These are phyloP conservation scores for Alternaria postmessia DNA, from an alignment of 2,329 filamentous ascomycete species.

Conservation along the genomic window DNA sequence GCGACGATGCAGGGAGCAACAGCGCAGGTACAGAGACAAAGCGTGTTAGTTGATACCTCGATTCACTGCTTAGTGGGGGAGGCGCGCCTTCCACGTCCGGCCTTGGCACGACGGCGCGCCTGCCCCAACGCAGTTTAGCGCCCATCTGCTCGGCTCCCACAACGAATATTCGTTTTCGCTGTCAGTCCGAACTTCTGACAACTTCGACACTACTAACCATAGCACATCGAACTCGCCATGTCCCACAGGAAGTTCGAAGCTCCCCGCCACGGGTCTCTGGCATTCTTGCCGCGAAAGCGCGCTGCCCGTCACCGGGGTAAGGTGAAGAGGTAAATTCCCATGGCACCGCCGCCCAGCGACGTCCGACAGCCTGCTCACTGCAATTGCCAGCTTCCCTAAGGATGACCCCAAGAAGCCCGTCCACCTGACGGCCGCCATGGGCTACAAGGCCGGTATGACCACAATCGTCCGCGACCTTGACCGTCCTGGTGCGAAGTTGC, in stretches of 20 bases:
- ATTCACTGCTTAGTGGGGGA: constrained; percentile 19
- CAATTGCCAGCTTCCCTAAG: constrained; percentile 85
- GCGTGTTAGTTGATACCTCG: constrained; percentile 31
- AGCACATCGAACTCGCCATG: constrained; percentile 52
- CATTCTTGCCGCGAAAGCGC: constrained; percentile 74
- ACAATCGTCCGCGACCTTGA: constrained; percentile 99
- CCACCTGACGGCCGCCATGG: constrained; percentile 97
- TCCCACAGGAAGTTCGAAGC: constrained; percentile 79
- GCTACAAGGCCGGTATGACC: constrained; percentile 99
- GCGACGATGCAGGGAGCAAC: constrained; percentile 33
- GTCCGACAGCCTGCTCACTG: constrained; percentile 36
- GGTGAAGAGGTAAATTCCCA: constrained; percentile 92
- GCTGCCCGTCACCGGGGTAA: constrained; percentile 93
- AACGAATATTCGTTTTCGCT: constrained; percentile 19
- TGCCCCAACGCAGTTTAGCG: constrained; percentile 10
- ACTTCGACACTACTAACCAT: constrained; percentile 46
- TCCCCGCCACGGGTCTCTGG: constrained; percentile 85
- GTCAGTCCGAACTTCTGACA: constrained; percentile 29
- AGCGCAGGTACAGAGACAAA: constrained; percentile 37
- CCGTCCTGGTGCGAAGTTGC: constrained; percentile 97
- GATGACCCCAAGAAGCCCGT: constrained; percentile 99
- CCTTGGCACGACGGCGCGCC: not conserved
- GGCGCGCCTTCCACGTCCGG: not conserved
- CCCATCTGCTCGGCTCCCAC: constrained; percentile 13
- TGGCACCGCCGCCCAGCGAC: constrained; percentile 20